Percentiles rank a stretch among this genome's conserved stretches.
phyloP scores from a whole-genome alignment of 345 rosid genomes.

The Salix exigua region DNA sequence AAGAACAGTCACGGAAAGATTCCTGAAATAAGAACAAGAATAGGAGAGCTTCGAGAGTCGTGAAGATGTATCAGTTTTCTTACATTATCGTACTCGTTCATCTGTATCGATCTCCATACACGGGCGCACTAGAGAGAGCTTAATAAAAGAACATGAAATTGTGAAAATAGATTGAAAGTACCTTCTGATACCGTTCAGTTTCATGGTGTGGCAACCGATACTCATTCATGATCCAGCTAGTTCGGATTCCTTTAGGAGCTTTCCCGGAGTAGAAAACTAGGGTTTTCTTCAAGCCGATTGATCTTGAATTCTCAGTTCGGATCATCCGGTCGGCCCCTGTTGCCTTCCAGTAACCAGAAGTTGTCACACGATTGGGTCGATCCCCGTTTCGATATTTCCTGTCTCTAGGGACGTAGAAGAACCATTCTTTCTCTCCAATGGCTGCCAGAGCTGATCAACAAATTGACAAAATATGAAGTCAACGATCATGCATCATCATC shows the following conservation, averaged over 20 bases:
- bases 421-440: slow-evolving; percentile 99
- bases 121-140: too few species aligned
- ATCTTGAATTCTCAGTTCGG: slow-evolving; percentile 59
- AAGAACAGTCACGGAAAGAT: neutral
- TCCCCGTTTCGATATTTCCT: slow-evolving; percentile 94
- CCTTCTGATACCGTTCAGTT: slow-evolving; percentile 89
- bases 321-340: slow-evolving; percentile 99
- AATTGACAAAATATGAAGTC: neutral
- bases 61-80: too few species aligned
- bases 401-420: slow-evolving; percentile 95
- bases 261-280: slow-evolving; percentile 98
- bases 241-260: slow-evolving; percentile 95
- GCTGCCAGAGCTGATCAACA: slow-evolving; percentile 72
- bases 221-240: slow-evolving; percentile 99
- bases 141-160: too few species aligned
- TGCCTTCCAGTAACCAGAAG: slow-evolving; percentile 99
- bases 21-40: neutral
- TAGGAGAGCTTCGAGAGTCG: neutral
- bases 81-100: too few species aligned
- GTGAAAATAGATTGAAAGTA: slow-evolving; percentile 8
- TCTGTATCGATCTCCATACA: too few species aligned
- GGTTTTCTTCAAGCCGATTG: slow-evolving; percentile 97
- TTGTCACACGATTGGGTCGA: slow-evolving; percentile 90
- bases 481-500: neutral
- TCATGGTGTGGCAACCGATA: slow-evolving; percentile 96